Evolutionary conservation across 257 asterid genomes (phyloP), one percentile per base, ranked within the genome.

Genomic region (Nicotiana noctiflora): DNA sequence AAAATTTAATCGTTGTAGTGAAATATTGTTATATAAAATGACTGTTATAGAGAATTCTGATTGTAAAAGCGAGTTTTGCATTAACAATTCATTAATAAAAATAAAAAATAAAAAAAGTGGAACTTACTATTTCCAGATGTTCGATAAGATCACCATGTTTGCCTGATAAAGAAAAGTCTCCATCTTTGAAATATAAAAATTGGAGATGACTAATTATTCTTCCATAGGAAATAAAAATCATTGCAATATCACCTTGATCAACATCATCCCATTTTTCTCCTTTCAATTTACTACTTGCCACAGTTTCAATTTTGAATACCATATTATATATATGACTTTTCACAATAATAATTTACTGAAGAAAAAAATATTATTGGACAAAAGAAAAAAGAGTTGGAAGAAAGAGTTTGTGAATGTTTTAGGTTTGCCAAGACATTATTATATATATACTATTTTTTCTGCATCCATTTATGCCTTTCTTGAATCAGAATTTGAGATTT

Each of bases 231-330:
- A 72, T 2, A 7, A 3, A 72, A 12, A 46, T 72, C 60, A 72
- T 72, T 6, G 59, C 77, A 72, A 72, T 6, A 44, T 72, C 60
- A 72, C 77, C 60, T 4, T 44, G 21, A 72, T 72, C 77, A 72
- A 72, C 37, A 72, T 72, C 77, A 19, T 72, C 77, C 77, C 77
- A 72, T 12, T 34, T 72, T 23, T 12, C 4, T 72, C 77, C 60
- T 72, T 46, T 72, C 4, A 72, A 3, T 46, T 72, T 72, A 72
- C 19, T 72, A 12, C 21, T 44, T 70, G 37, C 1, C 59, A 72
- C 21, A 6, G 40, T 72, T 46, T 72, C 77, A 72, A 46, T 27
- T 46, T 72, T 46, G 60, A 46, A 13, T 1, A 7, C 31, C 34
- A 72, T 21, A 72, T 12, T 46, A 44, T 72, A 29, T 34, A 44